Evolutionary conservation across 371 early-diverging fungal species (phyloP).

Genomic region (Mortierella polycephala): DNA sequence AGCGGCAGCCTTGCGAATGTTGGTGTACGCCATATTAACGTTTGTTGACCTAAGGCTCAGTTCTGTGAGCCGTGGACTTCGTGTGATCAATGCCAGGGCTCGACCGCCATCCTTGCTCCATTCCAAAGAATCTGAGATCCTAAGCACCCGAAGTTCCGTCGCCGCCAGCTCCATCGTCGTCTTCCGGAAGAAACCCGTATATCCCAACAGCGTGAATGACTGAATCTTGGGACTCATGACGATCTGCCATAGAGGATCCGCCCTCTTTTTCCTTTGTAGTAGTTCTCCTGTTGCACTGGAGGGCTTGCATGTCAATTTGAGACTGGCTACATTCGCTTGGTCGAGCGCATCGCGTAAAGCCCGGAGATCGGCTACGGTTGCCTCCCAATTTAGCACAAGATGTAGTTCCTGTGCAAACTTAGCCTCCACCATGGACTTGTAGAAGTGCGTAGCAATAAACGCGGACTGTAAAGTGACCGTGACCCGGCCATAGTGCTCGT

Average conservation of each 20-base stretch:
- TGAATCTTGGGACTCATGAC: constrained; percentile 18
- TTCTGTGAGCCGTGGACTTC: constrained; percentile 15
- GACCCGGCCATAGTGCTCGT: constrained; percentile 7
- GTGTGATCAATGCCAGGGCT: constrained; percentile 13
- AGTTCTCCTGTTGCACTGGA: constrained; percentile 1
- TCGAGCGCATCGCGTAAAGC: constrained; percentile 15
- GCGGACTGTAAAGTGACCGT: not conserved
- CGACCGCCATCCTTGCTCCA: constrained; percentile 28
- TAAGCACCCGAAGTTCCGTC: constrained; percentile 12
- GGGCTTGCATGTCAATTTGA: constrained; percentile 12
- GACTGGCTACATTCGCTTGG: constrained; percentile 6
- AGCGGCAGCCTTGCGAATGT: constrained; percentile 6
- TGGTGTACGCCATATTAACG: constrained; percentile 10
- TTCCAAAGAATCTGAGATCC: constrained; percentile 12
- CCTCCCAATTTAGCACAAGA: constrained; percentile 12
- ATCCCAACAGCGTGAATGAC: constrained; percentile 15
- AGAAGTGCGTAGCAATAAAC: constrained; percentile 10
- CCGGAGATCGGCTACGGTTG: constrained; percentile 8
- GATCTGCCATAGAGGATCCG: constrained; percentile 35
- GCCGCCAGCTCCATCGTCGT: not conserved
- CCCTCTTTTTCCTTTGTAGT: constrained; percentile 16
- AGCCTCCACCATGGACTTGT: constrained; percentile 1
- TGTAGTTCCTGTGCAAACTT: constrained; percentile 6
- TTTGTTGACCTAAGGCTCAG: constrained; percentile 9
- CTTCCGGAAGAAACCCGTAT: constrained; percentile 20